Conservation (phyloP, 1,284 basidiomycete genomes). For the Cryptococcus sp. region DNA sequence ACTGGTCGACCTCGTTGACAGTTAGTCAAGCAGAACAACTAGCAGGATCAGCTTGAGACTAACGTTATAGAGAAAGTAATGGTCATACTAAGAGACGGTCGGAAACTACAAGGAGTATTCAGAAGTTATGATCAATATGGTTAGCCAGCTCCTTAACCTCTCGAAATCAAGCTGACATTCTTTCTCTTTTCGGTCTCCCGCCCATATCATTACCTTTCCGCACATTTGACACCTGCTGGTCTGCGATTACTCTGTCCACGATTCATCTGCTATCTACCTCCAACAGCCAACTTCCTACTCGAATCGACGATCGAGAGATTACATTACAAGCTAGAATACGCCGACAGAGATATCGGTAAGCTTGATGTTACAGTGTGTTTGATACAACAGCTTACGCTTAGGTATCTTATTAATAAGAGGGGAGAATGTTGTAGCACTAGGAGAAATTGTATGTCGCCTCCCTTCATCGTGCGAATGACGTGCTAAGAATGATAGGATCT, state of each 20-base stretch:
- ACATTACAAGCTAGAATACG: constrained; percentile 41
- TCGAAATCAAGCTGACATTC: too few relatives aligned
- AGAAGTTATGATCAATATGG: constrained; percentile 99
- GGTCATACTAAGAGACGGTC: constrained; percentile 89
- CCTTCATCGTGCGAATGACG: too few relatives aligned
- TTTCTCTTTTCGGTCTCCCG: neutral
- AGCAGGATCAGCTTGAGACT: neutral
- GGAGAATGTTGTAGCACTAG: constrained; percentile 95
- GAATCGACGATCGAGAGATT: constrained; percentile 67
- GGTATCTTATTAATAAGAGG: constrained; percentile 93
- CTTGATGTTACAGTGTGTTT: neutral
- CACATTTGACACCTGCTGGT: neutral
- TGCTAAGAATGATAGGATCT: constrained; percentile 88
- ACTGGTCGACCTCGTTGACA: constrained; percentile 95
- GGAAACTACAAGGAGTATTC: constrained; percentile 92
- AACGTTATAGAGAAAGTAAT: constrained; percentile 84
- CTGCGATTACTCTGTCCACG: neutral
- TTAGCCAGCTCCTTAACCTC: too few relatives aligned
- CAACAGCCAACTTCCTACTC: constrained; percentile 84
- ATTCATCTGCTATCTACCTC: neutral
- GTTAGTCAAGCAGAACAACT: constrained; percentile 61
- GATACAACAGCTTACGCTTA: neutral
- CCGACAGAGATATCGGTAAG: constrained; percentile 41
- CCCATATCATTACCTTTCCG: neutral
- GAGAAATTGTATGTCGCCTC: constrained; percentile 77